These are phyloP conservation scores for Avicennia marina DNA, from an alignment of 257 asterid species.

Conservation along the genomic window DNA sequence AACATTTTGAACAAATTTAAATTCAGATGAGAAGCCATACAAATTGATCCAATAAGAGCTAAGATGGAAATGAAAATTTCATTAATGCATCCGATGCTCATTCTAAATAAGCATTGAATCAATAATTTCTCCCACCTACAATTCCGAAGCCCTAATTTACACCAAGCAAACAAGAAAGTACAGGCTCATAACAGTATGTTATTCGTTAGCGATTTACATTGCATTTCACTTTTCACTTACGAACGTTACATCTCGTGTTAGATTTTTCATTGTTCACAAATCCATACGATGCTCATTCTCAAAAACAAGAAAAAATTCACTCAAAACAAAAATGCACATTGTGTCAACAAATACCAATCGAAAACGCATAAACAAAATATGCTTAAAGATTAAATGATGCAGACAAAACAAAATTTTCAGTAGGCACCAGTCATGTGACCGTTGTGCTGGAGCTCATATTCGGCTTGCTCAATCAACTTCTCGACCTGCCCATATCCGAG, in stretches of 20 bases:
- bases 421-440: conserved; percentile 86
- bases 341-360: neutral
- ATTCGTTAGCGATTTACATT: neutral
- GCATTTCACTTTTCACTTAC: neutral
- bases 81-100: no score
- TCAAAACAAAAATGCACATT: neutral
- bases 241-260: no score
- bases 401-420: no score
- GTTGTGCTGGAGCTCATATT: conserved; percentile 88
- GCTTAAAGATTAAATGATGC: conserved; percentile 4
- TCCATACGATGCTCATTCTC: no score
- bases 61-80: neutral
- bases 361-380: conserved; percentile 4
- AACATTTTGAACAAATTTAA: neutral
- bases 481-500: conserved; percentile 97
- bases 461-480: conserved; percentile 93
- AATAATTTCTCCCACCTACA: neutral
- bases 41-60: neutral
- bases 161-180: no score
- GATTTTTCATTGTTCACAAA: no score
- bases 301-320: no score
- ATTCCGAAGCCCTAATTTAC: neutral
- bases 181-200: no score
- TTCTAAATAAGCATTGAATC: no score
- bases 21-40: neutral